Evolutionary conservation across 2,329 filamentous ascomycete species (phyloP).

Genomic region (Fusarium sp.): DNA sequence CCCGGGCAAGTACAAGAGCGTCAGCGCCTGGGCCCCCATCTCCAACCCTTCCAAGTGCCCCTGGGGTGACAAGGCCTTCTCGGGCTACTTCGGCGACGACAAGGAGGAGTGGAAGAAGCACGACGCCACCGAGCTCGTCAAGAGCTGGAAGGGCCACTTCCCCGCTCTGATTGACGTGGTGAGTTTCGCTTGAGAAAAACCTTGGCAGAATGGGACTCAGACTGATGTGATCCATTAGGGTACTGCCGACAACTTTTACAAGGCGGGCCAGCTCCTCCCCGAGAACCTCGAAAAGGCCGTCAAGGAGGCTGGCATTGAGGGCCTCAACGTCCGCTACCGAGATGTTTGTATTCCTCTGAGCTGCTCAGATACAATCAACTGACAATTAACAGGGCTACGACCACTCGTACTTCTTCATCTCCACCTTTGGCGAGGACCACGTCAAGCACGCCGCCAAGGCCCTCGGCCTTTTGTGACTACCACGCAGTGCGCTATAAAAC

Average conservation of each 20-base stretch:
- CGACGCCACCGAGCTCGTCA: slow-evolving; percentile 91
- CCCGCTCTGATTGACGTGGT: slow-evolving; percentile 90
- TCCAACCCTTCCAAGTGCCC: slow-evolving; percentile 86
- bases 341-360: slow-evolving; percentile 59
- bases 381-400: slow-evolving; percentile 77
- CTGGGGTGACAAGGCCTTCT: slow-evolving; percentile 97
- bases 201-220: background rate
- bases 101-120: slow-evolving; percentile 85
- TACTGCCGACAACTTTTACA: slow-evolving; percentile 96
- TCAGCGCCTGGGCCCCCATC: slow-evolving; percentile 92
- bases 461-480: slow-evolving; percentile 59
- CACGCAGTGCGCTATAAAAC: slow-evolving; percentile 38
- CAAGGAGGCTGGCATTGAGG: slow-evolving; percentile 78
- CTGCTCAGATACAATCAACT: background rate
- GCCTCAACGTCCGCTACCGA: slow-evolving; percentile 85
- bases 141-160: slow-evolving; percentile 76
- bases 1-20: slow-evolving; percentile 88
- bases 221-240: slow-evolving; percentile 64
- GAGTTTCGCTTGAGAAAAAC: slow-evolving; percentile 49
- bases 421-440: slow-evolving; percentile 90
- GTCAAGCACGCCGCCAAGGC: slow-evolving; percentile 92
- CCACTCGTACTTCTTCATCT: slow-evolving; percentile 98
- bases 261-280: slow-evolving; percentile 89
- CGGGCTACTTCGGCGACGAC: slow-evolving; percentile 86
- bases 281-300: slow-evolving; percentile 91